Conservation (phyloP, 371 early-diverging fungal genomes). For the Syncephalastrum sp. region DNA sequence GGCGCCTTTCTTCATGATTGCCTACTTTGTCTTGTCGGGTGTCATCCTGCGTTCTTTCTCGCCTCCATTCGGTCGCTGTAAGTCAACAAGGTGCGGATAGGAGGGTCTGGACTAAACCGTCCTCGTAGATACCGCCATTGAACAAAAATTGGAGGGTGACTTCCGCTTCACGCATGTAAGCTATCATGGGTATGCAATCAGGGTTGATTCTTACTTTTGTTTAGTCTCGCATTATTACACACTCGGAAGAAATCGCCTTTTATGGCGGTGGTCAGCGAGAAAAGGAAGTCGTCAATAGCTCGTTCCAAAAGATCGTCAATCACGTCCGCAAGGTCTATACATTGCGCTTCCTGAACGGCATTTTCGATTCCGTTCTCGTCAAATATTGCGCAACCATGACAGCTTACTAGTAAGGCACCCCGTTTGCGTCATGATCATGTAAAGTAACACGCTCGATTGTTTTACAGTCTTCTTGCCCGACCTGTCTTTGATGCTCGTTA, state of each 20-base stretch:
- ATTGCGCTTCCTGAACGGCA: slow-evolving; percentile 76
- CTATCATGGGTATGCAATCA: slow-evolving; percentile 3
- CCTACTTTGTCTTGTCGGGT: slow-evolving; percentile 77
- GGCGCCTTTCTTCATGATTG: slow-evolving; percentile 80
- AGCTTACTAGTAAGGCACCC: slow-evolving; percentile 68
- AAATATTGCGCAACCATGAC: slow-evolving; percentile 89
- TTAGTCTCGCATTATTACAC: slow-evolving; percentile 76
- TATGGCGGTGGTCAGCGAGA: slow-evolving; percentile 79
- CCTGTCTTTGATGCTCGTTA: slow-evolving; percentile 75
- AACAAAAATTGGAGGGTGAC: slow-evolving; percentile 83
- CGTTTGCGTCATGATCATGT: no score
- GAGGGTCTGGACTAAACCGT: not conserved
- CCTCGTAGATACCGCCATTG: slow-evolving; percentile 65
- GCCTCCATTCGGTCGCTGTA: slow-evolving; percentile 84
- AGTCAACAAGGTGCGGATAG: slow-evolving; percentile 7
- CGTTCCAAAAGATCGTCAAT: slow-evolving; percentile 71
- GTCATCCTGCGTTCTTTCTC: slow-evolving; percentile 74
- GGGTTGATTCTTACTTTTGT: slow-evolving; percentile 8
- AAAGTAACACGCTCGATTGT: not conserved
- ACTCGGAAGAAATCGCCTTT: slow-evolving; percentile 89
- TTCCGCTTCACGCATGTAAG: slow-evolving; percentile 80
- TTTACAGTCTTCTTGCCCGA: slow-evolving; percentile 64
- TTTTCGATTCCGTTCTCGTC: slow-evolving; percentile 82
- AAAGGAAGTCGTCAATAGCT: slow-evolving; percentile 65
- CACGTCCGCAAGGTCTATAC: slow-evolving; percentile 80